A percentile compares a stretch with the other conserved stretches of the same genome.
Evolutionary conservation across 1,284 basidiomycete genomes (phyloP).

Genomic region (Amylostereum areolatum): DNA sequence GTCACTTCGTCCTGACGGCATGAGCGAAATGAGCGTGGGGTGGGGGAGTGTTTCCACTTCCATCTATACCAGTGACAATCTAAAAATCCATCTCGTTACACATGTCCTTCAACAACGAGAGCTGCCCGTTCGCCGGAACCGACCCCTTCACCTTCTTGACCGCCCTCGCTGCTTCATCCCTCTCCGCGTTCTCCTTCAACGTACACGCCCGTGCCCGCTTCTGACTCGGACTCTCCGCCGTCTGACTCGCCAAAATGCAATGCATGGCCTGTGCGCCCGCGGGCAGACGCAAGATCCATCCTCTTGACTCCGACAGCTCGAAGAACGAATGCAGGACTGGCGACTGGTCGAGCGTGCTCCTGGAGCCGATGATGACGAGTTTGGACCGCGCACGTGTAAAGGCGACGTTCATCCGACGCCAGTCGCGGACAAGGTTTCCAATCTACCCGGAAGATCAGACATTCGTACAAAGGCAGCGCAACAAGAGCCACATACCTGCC

Average conservation of each 20-base stretch:
- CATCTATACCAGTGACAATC: too few relatives aligned
- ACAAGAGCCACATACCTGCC: slow-evolving; percentile 32
- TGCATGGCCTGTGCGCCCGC: slow-evolving; percentile 51
- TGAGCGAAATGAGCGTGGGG: too few relatives aligned
- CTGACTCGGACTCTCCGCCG: background rate
- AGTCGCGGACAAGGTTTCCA: slow-evolving; percentile 91
- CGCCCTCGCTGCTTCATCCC: slow-evolving; percentile 14
- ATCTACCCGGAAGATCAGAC: slow-evolving; percentile 20
- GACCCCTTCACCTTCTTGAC: too few relatives aligned
- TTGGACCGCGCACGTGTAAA: slow-evolving; percentile 92
- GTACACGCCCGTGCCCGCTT: slow-evolving; percentile 10
- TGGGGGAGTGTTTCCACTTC: too few relatives aligned
- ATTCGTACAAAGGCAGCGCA: too few relatives aligned
- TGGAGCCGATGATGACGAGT: slow-evolving; percentile 85
- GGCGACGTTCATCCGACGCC: slow-evolving; percentile 94
- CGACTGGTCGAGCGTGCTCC: slow-evolving; percentile 58
- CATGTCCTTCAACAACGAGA: slow-evolving; percentile 55
- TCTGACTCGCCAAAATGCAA: slow-evolving; percentile 10
- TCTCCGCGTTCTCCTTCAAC: slow-evolving; percentile 25
- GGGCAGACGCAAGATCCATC: slow-evolving; percentile 65
- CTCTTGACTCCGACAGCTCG: slow-evolving; percentile 58
- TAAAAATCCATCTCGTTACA: slow-evolving; percentile 28
- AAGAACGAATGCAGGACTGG: slow-evolving; percentile 72
- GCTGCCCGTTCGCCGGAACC: slow-evolving; percentile 32
- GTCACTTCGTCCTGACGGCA: too few relatives aligned